Percentiles rank a stretch among this genome's conserved stretches.
Conservation (phyloP, 179 eudicot species). For the Spergularia azorica region DNA sequence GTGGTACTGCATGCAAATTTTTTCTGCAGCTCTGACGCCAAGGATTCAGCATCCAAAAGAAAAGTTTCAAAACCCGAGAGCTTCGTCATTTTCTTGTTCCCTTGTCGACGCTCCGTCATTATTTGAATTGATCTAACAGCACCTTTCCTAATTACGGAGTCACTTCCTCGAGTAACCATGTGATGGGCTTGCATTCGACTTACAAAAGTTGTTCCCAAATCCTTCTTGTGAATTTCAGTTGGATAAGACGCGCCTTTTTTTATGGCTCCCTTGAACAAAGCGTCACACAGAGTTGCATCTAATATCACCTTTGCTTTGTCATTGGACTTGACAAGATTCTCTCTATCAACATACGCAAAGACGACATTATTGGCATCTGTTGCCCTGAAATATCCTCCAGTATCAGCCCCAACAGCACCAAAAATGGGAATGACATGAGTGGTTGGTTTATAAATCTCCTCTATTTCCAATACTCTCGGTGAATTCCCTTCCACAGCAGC, state of each 20-base stretch:
- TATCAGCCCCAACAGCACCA: constrained; percentile 79
- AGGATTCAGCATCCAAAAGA: constrained; percentile 78
- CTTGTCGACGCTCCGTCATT: constrained; percentile 90
- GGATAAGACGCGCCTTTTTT: constrained; percentile 81
- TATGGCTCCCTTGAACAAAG: constrained; percentile 82
- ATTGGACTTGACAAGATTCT: constrained; percentile 76
- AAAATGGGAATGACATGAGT: constrained; percentile 77
- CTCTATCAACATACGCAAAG: constrained; percentile 77
- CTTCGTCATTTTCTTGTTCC: constrained; percentile 94
- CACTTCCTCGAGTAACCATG: constrained; percentile 78
- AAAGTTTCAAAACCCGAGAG: constrained; percentile 88
- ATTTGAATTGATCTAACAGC: constrained; percentile 76
- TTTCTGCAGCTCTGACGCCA: constrained; percentile 94
- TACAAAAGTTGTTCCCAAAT: constrained; percentile 66
- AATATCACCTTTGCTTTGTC: constrained; percentile 65
- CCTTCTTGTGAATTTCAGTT: constrained; percentile 94
- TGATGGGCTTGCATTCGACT: constrained; percentile 94
- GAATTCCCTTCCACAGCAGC: constrained; percentile 42
- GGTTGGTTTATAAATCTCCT: constrained; percentile 81
- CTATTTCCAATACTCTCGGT: constrained; percentile 53
- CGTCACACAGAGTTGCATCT: constrained; percentile 87
- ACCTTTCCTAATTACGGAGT: constrained; percentile 77
- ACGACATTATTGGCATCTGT: constrained; percentile 72
- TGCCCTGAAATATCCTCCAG: constrained; percentile 58
- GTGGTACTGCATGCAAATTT: constrained; percentile 97